phyloP scores from a whole-genome alignment of 2,329 filamentous ascomycete genomes.

The Nemania abortiva region DNA sequence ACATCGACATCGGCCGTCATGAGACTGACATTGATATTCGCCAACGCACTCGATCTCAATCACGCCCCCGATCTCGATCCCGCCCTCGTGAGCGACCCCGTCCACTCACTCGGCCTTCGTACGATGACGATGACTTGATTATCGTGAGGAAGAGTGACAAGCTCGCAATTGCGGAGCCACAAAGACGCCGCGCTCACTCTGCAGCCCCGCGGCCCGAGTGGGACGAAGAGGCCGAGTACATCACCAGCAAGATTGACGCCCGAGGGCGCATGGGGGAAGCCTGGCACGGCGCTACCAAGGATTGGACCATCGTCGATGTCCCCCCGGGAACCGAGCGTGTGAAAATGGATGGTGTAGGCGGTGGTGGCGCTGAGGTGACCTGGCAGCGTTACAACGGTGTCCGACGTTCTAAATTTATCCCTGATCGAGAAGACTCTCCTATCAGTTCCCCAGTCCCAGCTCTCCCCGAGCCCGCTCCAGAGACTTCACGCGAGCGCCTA shows the following conservation, averaged over 20 bases:
- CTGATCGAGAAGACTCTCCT: slow-evolving; percentile 68
- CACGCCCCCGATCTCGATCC: slow-evolving; percentile 52
- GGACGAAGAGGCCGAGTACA: slow-evolving; percentile 75
- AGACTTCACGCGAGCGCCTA: slow-evolving; percentile 51
- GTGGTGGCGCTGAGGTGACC: slow-evolving; percentile 79
- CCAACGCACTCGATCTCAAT: slow-evolving; percentile 55
- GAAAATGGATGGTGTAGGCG: slow-evolving; percentile 83
- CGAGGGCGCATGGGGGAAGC: slow-evolving; percentile 79
- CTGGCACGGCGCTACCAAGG: slow-evolving; percentile 77
- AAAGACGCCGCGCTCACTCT: slow-evolving; percentile 64
- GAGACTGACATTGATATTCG: slow-evolving; percentile 70
- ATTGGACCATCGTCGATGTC: slow-evolving; percentile 86
- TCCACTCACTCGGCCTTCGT: slow-evolving; percentile 49
- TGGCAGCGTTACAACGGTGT: slow-evolving; percentile 86
- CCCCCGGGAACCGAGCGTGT: slow-evolving; percentile 85
- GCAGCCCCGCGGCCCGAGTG: slow-evolving; percentile 65
- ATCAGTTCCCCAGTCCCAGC: slow-evolving; percentile 47
- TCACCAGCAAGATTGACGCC: slow-evolving; percentile 65
- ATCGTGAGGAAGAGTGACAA: slow-evolving; percentile 69
- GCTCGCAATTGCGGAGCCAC: slow-evolving; percentile 58
- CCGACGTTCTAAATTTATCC: slow-evolving; percentile 78
- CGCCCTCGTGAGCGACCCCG: slow-evolving; percentile 58
- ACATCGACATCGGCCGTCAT: slow-evolving; percentile 67
- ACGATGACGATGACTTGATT: slow-evolving; percentile 74
- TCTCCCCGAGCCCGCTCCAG: slow-evolving; percentile 49